Base-by-base conservation (phyloP, 176 grass and related monocot genomes). In the Bromus sterilis region DNA sequence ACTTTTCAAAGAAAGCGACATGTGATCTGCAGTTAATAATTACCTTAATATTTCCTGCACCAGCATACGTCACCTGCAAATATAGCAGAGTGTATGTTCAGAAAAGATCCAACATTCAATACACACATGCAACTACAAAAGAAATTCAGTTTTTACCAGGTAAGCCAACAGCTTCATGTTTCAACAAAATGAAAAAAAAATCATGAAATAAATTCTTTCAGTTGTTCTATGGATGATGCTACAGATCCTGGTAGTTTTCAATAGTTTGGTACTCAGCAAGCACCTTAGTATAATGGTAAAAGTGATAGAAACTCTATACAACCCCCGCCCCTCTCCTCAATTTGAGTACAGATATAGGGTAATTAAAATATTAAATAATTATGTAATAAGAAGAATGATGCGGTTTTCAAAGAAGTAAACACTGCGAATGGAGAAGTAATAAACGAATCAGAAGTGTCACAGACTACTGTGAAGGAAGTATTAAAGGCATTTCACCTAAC, bases 11-110 rank as follows among this genome's bases (percentile, higher is more conserved):
- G 14, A 58, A 29, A 80, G 42, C 7, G 49, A 66, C 29, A 32
- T 28, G 42, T 42, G 35, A 86, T n/a, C 48, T 12, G 37, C 41
- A 21, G 11, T 26, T 61, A 53, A 81, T 44, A 62, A 58, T 63
- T 87, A 97, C 95, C 95, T 94, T 97, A 74, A 49, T n/a, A 49
- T 83, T 90, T 81, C 85, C 92, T 78, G 62, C 9, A 79, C 80
- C 85, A 83, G 80, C 46, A 92, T 87, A 81, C 10, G 57, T 83
- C 16, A 90, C 90, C 94, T 97, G 80, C 15, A 81, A 86, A 84
- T 14, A 70, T 23, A 62, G 49, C 64, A 58, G 30, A 66, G 11
- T 43, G 13, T 76, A 3, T 76, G 49, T 33, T 31, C 56, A 69
- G 18, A 60, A 72, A 74, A 24, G 32, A 80, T 51, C 16, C 5